phyloP scores from a whole-genome alignment of 2,329 filamentous ascomycete genomes.

The Claviceps monticola region DNA sequence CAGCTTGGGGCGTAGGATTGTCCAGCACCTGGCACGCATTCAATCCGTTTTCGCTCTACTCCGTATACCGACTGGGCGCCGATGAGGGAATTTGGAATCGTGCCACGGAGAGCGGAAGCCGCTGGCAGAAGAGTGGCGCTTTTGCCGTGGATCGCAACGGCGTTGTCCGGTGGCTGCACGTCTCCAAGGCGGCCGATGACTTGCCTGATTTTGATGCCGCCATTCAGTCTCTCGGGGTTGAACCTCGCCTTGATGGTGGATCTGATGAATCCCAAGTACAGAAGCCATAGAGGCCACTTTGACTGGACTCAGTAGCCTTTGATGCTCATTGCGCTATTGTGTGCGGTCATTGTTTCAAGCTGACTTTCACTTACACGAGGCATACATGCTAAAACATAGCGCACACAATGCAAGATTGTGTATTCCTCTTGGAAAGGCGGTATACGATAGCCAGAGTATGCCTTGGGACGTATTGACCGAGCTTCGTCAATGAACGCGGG shows the following conservation, averaged over 20 bases:
- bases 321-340: background rate
- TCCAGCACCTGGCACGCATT: slow-evolving; percentile 49
- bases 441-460: too few species aligned
- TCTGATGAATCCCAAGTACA: background rate
- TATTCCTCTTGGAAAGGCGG: too few species aligned
- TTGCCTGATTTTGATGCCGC: slow-evolving; percentile 18
- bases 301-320: background rate
- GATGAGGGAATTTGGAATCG: slow-evolving; percentile 53
- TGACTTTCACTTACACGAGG: background rate
- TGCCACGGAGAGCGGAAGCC: slow-evolving; percentile 48
- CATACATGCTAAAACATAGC: too few species aligned
- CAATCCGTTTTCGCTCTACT: slow-evolving; percentile 41
- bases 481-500: too few species aligned
- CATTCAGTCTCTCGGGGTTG: slow-evolving; percentile 13
- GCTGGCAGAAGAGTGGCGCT: slow-evolving; percentile 56
- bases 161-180: slow-evolving; percentile 18
- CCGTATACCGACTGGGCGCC: slow-evolving; percentile 42
- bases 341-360: too few species aligned
- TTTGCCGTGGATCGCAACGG: slow-evolving; percentile 34
- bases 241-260: background rate
- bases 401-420: too few species aligned
- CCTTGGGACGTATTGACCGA: too few species aligned
- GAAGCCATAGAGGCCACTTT: background rate
- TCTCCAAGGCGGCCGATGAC: slow-evolving; percentile 17
- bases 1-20: slow-evolving; percentile 50